Conservation (phyloP, 371 early-diverging fungal species). For the Lichtheimia hyalospora region DNA sequence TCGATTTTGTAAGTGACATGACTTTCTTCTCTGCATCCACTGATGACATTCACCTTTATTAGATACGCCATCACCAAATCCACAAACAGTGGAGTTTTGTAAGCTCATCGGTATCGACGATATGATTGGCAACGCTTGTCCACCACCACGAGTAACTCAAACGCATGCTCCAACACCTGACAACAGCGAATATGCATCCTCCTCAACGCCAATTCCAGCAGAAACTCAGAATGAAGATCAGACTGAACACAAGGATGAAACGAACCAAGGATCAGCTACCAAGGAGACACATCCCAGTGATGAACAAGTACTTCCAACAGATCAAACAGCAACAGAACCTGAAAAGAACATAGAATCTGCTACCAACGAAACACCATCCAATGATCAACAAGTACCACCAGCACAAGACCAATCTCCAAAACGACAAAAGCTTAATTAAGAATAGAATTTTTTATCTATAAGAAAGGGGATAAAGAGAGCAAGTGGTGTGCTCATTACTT, state of each 20-base stretch:
- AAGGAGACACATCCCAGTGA: too few species aligned
- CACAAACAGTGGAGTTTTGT: conserved; percentile 70
- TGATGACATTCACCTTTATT: conserved; percentile 3
- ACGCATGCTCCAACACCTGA: neutral
- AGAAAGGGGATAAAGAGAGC: neutral
- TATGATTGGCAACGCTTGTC: conserved; percentile 38
- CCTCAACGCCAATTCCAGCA: neutral
- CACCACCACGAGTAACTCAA: neutral
- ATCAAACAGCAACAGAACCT: too few species aligned
- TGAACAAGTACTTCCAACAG: too few species aligned
- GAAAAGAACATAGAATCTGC: too few species aligned
- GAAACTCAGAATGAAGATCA: neutral
- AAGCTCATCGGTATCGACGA: conserved; percentile 58
- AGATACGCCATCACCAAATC: conserved; percentile 58
- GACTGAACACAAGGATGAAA: neutral
- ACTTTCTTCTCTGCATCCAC: conserved; percentile 26
- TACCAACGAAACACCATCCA: too few species aligned
- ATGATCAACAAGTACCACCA: neutral
- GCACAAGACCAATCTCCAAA: neutral
- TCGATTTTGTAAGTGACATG: conserved; percentile 1
- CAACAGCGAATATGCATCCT: neutral
- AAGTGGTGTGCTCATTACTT: neutral
- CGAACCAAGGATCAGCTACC: neutral
- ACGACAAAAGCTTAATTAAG: conserved; percentile 1
- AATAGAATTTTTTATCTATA: neutral